A percentile compares a stretch with the other conserved stretches of the same genome.
Conservation (phyloP, 768 basidiomycete genomes). For the Panus rudis region DNA sequence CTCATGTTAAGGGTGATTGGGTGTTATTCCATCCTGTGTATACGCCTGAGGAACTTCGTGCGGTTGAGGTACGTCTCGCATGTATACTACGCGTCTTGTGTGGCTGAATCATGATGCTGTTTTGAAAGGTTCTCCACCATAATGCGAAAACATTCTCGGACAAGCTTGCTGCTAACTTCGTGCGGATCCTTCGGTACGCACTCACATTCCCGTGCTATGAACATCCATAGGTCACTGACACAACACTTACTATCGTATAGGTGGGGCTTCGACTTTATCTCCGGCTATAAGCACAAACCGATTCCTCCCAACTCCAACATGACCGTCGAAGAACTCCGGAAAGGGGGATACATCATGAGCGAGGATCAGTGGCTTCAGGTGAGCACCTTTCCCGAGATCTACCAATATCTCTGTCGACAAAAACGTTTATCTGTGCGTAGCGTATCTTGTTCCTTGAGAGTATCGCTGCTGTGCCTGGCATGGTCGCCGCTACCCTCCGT, state of each 20-base stretch:
- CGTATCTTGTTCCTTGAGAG: constrained; percentile 74
- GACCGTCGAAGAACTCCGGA: constrained; percentile 65
- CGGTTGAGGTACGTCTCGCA: constrained; percentile 50
- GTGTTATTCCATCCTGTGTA: constrained; percentile 94
- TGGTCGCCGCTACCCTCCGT: constrained; percentile 85
- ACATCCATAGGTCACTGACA: not conserved
- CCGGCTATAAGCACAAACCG: constrained; percentile 74
- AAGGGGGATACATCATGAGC: constrained; percentile 65
- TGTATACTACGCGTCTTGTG: not conserved
- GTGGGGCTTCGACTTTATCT: constrained; percentile 74
- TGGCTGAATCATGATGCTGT: too few relatives aligned
- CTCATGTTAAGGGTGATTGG: constrained; percentile 61
- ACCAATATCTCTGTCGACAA: constrained; percentile 24
- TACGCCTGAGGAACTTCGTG: constrained; percentile 59
- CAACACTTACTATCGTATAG: constrained; percentile 25
- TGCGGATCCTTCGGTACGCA: constrained; percentile 43
- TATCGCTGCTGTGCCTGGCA: constrained; percentile 92
- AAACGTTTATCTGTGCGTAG: constrained; percentile 10
- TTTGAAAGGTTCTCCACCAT: constrained; percentile 67
- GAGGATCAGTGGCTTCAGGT: constrained; percentile 75
- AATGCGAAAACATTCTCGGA: constrained; percentile 63
- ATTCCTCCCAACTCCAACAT: constrained; percentile 57
- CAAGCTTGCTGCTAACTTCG: constrained; percentile 61
- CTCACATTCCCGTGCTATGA: constrained; percentile 3
- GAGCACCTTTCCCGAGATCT: constrained; percentile 18